Evolutionary conservation across 208 protist species (phyloP).

Genomic region (Crithidia acanthocephali): DNA sequence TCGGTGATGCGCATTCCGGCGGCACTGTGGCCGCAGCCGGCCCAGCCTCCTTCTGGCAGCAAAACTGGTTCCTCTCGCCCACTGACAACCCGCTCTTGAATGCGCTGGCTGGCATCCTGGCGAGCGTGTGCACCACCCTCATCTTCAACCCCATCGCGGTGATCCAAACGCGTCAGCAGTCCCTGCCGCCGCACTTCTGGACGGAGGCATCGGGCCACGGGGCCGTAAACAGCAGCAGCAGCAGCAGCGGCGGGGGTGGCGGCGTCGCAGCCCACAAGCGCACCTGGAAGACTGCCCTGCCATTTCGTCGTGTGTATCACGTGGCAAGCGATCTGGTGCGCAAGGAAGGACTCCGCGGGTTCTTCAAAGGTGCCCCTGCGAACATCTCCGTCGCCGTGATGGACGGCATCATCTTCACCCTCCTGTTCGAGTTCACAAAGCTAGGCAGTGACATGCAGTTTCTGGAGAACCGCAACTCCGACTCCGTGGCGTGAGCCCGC

Average conservation of each 20-base stretch:
- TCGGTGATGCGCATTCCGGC: too few species aligned
- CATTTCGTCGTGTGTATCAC: constrained; percentile 34
- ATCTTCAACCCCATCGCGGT: constrained; percentile 86
- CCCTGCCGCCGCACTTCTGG: constrained; percentile 47
- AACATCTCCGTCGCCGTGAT: constrained; percentile 74
- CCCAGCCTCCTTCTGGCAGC: constrained; percentile 42
- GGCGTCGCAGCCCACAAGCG: constrained; percentile 1
- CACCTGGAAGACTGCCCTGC: constrained; percentile 25
- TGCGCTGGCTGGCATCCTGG: constrained; percentile 57
- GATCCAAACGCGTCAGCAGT: constrained; percentile 81
- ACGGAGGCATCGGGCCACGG: constrained; percentile 3
- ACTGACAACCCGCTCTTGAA: constrained; percentile 88
- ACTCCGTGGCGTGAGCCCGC: not conserved
- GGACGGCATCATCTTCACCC: constrained; percentile 82
- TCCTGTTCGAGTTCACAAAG: constrained; percentile 89
- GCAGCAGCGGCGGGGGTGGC: not conserved
- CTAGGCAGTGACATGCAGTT: constrained; percentile 82
- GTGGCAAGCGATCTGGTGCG: constrained; percentile 58
- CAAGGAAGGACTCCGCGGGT: constrained; percentile 67
- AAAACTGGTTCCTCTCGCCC: constrained; percentile 75
- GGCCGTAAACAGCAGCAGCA: too few species aligned
- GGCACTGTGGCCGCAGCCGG: too few species aligned
- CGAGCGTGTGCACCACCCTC: constrained; percentile 69
- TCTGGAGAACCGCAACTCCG: constrained; percentile 30
- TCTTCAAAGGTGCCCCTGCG: constrained; percentile 83